A percentile compares a stretch with the other conserved stretches of the same genome.
phyloP scores from a whole-genome alignment of 768 basidiomycete species.

The Asterophora lycoperdoides region DNA sequence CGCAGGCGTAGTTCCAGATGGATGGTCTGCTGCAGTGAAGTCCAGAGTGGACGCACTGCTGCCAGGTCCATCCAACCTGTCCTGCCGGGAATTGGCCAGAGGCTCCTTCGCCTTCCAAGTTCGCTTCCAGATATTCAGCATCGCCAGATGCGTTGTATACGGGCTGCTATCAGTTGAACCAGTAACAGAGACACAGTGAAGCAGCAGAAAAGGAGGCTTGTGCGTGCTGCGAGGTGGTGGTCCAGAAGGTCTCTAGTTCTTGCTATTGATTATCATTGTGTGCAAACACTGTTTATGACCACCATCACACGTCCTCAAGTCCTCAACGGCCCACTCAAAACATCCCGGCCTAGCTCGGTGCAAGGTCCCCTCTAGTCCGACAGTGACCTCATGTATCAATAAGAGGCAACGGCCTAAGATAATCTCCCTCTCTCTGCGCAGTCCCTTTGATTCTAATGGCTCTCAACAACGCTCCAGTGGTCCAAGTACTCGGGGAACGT shows the following conservation, averaged over 20 bases:
- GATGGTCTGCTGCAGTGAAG: constrained; percentile 19
- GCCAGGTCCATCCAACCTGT: constrained; percentile 25
- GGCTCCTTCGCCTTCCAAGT: constrained; percentile 39
- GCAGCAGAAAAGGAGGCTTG: too few relatives aligned
- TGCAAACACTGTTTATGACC: too few relatives aligned
- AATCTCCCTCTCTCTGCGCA: neutral
- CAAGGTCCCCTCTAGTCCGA: neutral
- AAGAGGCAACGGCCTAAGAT: neutral
- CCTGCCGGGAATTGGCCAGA: constrained; percentile 18
- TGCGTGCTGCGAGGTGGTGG: too few relatives aligned
- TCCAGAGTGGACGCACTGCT: constrained; percentile 22
- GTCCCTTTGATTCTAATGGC: constrained; percentile 25
- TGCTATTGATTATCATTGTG: neutral
- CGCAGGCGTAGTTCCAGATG: constrained; percentile 11
- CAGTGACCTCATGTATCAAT: constrained; percentile 13
- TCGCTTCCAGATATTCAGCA: constrained; percentile 51
- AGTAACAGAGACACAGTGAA: neutral
- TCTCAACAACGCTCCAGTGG: constrained; percentile 51
- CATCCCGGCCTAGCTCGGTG: too few relatives aligned
- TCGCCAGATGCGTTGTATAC: constrained; percentile 14
- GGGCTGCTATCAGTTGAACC: neutral
- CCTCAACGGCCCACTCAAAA: too few relatives aligned
- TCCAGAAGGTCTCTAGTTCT: too few relatives aligned
- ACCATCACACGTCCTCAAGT: too few relatives aligned
- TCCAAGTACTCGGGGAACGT: constrained; percentile 29